These are phyloP conservation scores for Magnolia changhungtana DNA, from an alignment of 164 flowering plant species.

Conservation along the genomic window DNA sequence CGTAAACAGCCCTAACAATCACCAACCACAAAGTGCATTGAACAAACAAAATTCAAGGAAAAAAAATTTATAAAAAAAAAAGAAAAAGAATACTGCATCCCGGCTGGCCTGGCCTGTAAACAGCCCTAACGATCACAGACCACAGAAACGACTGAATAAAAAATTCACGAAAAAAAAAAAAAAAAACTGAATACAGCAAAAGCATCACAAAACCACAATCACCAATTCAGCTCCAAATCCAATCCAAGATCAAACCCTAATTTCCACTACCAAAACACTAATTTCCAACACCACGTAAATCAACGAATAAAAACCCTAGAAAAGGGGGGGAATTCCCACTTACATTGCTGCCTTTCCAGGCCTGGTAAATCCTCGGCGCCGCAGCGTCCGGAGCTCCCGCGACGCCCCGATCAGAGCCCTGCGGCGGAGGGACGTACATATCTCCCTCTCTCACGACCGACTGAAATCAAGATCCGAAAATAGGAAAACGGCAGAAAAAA, in stretches of 20 bases:
- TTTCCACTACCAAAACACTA: background rate
- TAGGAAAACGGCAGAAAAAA: too few relatives aligned
- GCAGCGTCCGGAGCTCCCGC: slow-evolving; percentile 39
- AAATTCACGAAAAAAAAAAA: too few relatives aligned
- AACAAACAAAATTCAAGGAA: too few relatives aligned
- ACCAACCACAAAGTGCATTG: too few relatives aligned
- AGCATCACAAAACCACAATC: too few relatives aligned
- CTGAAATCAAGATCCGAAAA: background rate
- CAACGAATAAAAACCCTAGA: background rate
- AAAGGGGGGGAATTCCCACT: slow-evolving; percentile 20
- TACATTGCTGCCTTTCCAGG: slow-evolving; percentile 97
- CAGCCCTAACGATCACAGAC: too few relatives aligned
- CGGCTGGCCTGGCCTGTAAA: too few relatives aligned
- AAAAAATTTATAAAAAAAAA: too few relatives aligned
- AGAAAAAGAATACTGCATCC: too few relatives aligned
- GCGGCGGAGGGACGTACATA: slow-evolving; percentile 81
- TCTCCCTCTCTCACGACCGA: slow-evolving; percentile 13
- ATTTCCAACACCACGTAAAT: background rate
- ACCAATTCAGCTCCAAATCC: background rate
- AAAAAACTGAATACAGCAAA: too few relatives aligned
- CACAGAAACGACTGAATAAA: too few relatives aligned
- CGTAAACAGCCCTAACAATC: too few relatives aligned
- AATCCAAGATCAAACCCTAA: background rate
- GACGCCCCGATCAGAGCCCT: slow-evolving; percentile 38
- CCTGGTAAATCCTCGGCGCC: slow-evolving; percentile 59